phyloP scores from a whole-genome alignment of 1,284 basidiomycete genomes.

The Psilocybe mexicana region DNA sequence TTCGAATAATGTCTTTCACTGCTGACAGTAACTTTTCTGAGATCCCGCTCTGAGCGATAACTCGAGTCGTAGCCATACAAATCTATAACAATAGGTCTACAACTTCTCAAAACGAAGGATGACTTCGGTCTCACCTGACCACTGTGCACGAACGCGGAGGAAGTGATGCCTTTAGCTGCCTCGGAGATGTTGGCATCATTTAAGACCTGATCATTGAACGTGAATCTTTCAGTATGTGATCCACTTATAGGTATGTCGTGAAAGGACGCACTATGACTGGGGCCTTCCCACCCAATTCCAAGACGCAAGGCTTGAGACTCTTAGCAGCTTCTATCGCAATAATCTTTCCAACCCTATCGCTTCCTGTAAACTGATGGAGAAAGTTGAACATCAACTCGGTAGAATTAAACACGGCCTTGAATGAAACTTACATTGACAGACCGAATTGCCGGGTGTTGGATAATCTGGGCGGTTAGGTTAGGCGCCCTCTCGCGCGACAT shows the following conservation, averaged over 20 bases:
- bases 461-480: slow-evolving; percentile 50
- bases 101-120: neutral
- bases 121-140: slow-evolving; percentile 55
- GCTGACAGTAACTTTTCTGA: slow-evolving; percentile 35
- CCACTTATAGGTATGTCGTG: neutral
- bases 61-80: slow-evolving; percentile 67
- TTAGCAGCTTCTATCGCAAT: slow-evolving; percentile 74
- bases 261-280: slow-evolving; percentile 57
- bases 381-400: slow-evolving; percentile 23
- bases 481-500: slow-evolving; percentile 50
- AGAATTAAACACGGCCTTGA: slow-evolving; percentile 22
- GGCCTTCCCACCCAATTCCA: slow-evolving; percentile 78
- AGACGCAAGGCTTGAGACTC: slow-evolving; percentile 69
- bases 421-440: slow-evolving; percentile 33
- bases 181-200: slow-evolving; percentile 57
- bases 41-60: slow-evolving; percentile 54
- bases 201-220: slow-evolving; percentile 41
- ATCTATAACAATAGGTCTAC: slow-evolving; percentile 38
- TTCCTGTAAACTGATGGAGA: slow-evolving; percentile 63
- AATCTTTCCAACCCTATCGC: slow-evolving; percentile 67
- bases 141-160: slow-evolving; percentile 53
- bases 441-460: slow-evolving; percentile 53
- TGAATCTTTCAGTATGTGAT: neutral
- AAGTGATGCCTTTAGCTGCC: slow-evolving; percentile 57
- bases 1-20: slow-evolving; percentile 32